phyloP scores from a whole-genome alignment of 2,329 filamentous ascomycete genomes.

The Monosporascus sp. region DNA sequence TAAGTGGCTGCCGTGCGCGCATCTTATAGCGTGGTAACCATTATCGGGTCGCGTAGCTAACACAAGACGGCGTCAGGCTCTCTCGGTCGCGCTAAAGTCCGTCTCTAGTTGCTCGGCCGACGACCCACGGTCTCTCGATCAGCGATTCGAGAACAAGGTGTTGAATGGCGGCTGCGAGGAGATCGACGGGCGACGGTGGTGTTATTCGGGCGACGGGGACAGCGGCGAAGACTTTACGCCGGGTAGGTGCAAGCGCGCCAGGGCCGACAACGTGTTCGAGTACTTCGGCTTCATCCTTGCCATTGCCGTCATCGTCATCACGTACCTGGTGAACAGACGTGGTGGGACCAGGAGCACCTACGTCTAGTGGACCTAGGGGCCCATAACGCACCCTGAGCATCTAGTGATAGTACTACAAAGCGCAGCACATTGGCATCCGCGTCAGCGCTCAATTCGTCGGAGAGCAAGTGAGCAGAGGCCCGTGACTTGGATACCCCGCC shows the following conservation, averaged over 20 bases:
- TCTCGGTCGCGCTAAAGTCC: slow-evolving; percentile 26
- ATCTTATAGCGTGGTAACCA: too few species aligned
- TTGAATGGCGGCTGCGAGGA: slow-evolving; percentile 25
- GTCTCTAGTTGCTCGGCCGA: slow-evolving; percentile 22
- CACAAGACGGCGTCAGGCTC: slow-evolving; percentile 13
- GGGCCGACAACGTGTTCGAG: slow-evolving; percentile 26
- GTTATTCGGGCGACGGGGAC: not conserved
- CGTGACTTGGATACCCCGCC: too few species aligned
- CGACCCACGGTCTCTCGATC: not conserved
- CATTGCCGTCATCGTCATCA: slow-evolving; percentile 15
- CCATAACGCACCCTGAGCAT: too few species aligned
- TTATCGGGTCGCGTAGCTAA: not conserved
- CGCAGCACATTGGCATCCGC: too few species aligned
- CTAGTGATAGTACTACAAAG: too few species aligned
- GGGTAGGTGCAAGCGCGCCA: slow-evolving; percentile 22
- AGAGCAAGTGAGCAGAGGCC: too few species aligned
- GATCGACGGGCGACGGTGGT: not conserved
- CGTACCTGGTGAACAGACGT: slow-evolving; percentile 13
- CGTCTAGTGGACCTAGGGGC: slow-evolving; percentile 9
- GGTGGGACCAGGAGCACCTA: slow-evolving; percentile 16
- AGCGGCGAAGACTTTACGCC: slow-evolving; percentile 2
- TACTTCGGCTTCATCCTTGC: slow-evolving; percentile 23
- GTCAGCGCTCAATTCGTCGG: too few species aligned
- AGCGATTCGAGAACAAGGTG: slow-evolving; percentile 21
- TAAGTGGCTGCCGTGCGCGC: slow-evolving; percentile 9